Base-by-base conservation (phyloP, 805 yeast genomes). In the Zygoascus tannicola region DNA sequence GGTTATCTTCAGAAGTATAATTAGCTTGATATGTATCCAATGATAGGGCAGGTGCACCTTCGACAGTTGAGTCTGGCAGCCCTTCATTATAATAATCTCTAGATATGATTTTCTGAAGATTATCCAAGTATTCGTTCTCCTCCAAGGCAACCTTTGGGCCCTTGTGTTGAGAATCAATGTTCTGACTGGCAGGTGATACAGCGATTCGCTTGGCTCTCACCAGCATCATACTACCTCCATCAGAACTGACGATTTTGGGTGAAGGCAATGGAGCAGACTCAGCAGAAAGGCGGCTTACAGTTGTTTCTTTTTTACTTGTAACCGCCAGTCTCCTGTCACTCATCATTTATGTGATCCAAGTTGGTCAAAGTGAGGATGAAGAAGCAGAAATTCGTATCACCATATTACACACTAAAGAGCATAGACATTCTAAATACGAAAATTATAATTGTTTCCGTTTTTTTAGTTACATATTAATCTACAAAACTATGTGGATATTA, bases 1-100 rank as follows among this genome's bases (percentile, higher is more conserved):
- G 57, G 40, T 58, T 58, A 36, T 58, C 63, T 38, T 58, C 62
- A 1, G 63, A 57, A 1, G 60, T 58, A 28, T 48, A 50, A 10
- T 46, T 50, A 3, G 51, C 52, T 40, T 58, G 62, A 32, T 54
- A 58, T 18, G 46, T 30, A 36, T 52, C 50, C 22, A 56, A 35
- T n/a, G 50, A 28, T 16, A 49, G 15, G 30, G 14, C 32, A 20
- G 42, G 38, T 7, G 46, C 30, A 19, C 22, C 23, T 7, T 12
- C n/a, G 15, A n/a, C 15, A 8, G 20, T 28, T 7, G 30, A 26
- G 10, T 26, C 10, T 8, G 30, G 30, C 30, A 26, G 30, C 30
- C 30, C 30, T 41, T 32, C 48, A 8, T 44, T 35, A 34, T 42
- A 50, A 32, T 47, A 50, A 39, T 50, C 50, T n/a, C 49, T 33